These are phyloP conservation scores for Diplodia mutila DNA, from an alignment of 2,329 filamentous ascomycete genomes.

Conservation along the genomic window DNA sequence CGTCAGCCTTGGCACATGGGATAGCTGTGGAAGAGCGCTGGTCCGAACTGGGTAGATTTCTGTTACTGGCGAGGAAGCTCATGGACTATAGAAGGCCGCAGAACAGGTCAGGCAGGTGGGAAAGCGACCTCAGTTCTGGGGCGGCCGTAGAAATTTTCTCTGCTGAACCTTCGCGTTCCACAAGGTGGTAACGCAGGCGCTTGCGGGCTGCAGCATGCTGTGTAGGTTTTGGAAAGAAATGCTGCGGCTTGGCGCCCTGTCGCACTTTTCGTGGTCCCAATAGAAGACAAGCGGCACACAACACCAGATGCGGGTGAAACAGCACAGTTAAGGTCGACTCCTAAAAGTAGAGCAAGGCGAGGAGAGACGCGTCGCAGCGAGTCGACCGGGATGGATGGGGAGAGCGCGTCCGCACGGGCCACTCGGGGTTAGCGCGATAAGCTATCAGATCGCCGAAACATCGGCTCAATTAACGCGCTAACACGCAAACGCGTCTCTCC, in stretches of 20 bases:
- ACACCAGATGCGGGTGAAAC: conserved; percentile 11
- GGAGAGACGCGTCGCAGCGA: background rate
- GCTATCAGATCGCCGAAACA: background rate
- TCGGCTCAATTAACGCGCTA: conserved; percentile 5
- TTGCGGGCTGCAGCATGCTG: conserved; percentile 10
- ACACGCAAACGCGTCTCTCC: conserved; percentile 21
- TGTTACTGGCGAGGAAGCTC: background rate
- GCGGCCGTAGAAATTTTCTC: background rate
- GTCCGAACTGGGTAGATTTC: background rate
- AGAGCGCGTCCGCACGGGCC: background rate
- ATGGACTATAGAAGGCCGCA: background rate
- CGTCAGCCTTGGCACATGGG: background rate
- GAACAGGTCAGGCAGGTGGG: background rate
- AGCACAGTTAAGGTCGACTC: background rate
- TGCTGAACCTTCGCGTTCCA: conserved; percentile 1
- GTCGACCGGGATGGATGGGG: background rate
- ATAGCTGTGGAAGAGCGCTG: background rate
- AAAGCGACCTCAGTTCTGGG: background rate
- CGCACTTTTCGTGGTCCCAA: conserved; percentile 4
- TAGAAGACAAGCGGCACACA: background rate
- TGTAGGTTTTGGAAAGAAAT: background rate
- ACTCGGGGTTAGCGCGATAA: background rate
- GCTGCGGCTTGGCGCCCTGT: background rate
- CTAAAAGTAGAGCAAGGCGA: background rate
- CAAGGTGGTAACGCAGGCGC: conserved; percentile 10